These are phyloP conservation scores for Phialophora verrucosa DNA, from an alignment of 2,329 filamentous ascomycete species.

Conservation along the genomic window DNA sequence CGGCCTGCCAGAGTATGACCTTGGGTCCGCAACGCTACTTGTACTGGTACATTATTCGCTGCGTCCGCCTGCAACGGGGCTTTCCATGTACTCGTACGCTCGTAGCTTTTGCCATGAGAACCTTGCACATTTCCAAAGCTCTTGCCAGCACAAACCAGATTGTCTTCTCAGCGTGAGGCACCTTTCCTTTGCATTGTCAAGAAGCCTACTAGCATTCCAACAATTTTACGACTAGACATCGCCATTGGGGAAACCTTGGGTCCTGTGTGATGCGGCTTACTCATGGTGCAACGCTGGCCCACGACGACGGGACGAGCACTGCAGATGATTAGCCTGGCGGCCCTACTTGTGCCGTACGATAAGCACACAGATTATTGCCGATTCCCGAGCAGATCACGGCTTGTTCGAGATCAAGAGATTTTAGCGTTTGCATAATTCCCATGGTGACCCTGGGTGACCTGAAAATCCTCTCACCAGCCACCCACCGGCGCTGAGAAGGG, in stretches of 20 bases:
- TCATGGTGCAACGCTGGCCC: not conserved
- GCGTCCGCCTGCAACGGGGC: not conserved
- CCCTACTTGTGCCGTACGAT: not conserved
- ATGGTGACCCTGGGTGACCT: not conserved
- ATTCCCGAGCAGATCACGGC: constrained; percentile 12
- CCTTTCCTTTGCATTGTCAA: not conserved
- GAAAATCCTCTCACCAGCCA: not conserved
- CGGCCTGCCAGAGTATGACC: not conserved
- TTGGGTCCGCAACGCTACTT: not conserved
- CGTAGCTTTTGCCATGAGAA: not conserved
- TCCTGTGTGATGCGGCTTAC: not conserved
- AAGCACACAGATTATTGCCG: constrained; percentile 7
- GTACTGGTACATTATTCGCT: not conserved
- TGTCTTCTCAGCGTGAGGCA: not conserved
- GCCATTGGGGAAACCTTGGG: too few relatives aligned
- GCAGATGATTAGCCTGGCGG: not conserved
- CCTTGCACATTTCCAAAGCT: not conserved
- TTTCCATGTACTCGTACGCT: not conserved
- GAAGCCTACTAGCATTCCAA: too few relatives aligned
- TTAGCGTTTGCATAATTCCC: not conserved
- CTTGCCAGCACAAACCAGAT: not conserved
- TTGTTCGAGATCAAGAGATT: constrained; percentile 12
- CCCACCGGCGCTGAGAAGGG: not conserved
- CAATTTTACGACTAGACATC: too few relatives aligned
- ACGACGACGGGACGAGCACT: not conserved